Evolutionary conservation across 2,329 filamentous ascomycete species (phyloP).

Genomic region (Ampelomyces quisqualis): DNA sequence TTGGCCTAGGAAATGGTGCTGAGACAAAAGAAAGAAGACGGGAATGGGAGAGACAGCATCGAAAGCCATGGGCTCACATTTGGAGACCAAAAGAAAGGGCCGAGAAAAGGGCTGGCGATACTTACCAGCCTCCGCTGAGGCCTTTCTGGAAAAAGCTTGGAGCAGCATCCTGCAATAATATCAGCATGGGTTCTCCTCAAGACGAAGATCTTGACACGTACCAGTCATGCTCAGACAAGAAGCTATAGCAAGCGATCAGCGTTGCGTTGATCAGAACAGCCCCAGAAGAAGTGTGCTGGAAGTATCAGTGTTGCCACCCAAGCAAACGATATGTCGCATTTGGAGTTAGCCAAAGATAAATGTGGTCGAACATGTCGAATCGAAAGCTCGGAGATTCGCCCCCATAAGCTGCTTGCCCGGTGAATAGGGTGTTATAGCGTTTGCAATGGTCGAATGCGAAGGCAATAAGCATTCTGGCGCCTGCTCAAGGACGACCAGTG

Average conservation of each 20-base stretch:
- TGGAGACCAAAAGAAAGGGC: no score
- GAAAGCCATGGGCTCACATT: not conserved
- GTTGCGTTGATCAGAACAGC: no score
- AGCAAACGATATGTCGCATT: not conserved
- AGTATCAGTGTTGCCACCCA: not conserved
- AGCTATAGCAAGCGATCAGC: conserved; percentile 1
- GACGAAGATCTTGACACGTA: no score
- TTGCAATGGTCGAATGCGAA: not conserved
- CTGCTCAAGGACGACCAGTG: conserved; percentile 1
- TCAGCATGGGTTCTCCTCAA: no score
- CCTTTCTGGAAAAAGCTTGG: no score
- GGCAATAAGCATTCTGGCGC: not conserved
- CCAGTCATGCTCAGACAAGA: no score
- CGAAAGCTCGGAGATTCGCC: conserved; percentile 1
- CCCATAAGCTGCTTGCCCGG: not conserved
- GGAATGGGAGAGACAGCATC: not conserved
- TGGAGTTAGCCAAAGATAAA: conserved; percentile 2
- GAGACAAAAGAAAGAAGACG: not conserved
- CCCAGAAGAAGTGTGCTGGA: no score
- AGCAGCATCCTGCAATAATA: no score
- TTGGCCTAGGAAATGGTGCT: not conserved
- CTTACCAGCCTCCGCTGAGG: no score
- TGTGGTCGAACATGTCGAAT: not conserved
- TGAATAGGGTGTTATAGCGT: not conserved
- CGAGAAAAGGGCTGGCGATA: no score